Base-by-base conservation (phyloP, 1,284 basidiomycete genomes). In the Ceratobasidium sp. region DNA sequence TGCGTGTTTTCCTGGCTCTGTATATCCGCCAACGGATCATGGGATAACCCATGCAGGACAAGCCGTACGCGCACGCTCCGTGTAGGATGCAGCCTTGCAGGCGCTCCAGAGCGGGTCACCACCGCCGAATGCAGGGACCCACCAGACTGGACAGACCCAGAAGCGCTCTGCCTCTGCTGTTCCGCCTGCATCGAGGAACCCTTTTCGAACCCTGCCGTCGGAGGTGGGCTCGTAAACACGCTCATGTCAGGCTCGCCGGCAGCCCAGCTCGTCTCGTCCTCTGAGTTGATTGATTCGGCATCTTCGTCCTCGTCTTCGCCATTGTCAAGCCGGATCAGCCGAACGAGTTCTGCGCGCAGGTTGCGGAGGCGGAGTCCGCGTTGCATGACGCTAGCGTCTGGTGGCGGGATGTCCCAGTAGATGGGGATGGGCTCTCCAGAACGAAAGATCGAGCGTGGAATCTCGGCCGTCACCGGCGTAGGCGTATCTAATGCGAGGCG, bases 341-440 rank as follows among this genome's bases (percentile, higher is more conserved):
- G 86, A 52, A 92, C 85, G 26, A 94, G 85, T 80, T 94, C 92
- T 11, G 87, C 86, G 77, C 89, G 88, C 73, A 93, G 82, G 77
- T 92, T 94, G 30, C 92, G 86, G 32, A 94, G 84, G 73, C 91
- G 83, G 52, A 92, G 80, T 3, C 90, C 91, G 63, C 84, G 85
- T 63, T 89, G 86, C 32, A 94, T 87, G 21, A 90, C 82, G 74
- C 89, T 87, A 52, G 85, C 83, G 30, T 83, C 79, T 14, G 92
- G 92, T 16, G 91, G 85, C 8, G 92, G 91, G 2, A 94, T 83
- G 5, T 90, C 92, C 58, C 93, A 84, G 78, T 94, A 94, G 32
- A 93, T 81, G 1, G 92, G 90, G 54, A 94, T 88, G 23, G 86
- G 81, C 78, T 94, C 92, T 26, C 87, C 87, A 0, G 86, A 86